Evolutionary conservation across 2,329 filamentous ascomycete species (phyloP).

Genomic region (Aspergillus niger): DNA sequence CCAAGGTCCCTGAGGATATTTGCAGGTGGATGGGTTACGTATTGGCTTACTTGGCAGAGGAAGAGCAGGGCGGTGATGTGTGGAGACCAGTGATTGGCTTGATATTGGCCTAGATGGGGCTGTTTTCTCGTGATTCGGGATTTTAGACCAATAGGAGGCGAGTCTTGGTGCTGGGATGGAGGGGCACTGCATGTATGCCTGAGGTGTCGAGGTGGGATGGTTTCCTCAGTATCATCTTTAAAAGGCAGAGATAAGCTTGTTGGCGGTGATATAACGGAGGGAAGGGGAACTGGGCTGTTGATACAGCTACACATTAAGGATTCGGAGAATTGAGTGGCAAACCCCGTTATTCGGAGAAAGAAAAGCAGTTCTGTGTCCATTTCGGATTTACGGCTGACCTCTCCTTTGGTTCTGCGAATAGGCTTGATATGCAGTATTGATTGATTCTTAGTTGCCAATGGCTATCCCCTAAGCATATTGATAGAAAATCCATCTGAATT

Average conservation of each 20-base stretch:
- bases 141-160: neutral
- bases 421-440: neutral
- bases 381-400: neutral
- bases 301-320: neutral
- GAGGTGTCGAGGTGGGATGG: neutral
- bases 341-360: neutral
- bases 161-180: neutral
- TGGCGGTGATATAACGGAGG: too few species aligned
- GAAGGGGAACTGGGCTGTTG: neutral
- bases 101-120: constrained; percentile 12
- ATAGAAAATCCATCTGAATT: neutral
- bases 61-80: neutral
- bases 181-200: neutral
- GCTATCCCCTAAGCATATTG: neutral
- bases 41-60: constrained; percentile 1
- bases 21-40: neutral
- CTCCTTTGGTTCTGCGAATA: neutral
- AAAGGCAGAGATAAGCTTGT: neutral
- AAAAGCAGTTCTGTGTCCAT: neutral
- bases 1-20: neutral
- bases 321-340: neutral
- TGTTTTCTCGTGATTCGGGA: constrained; percentile 12
- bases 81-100: constrained; percentile 12
- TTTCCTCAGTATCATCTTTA: neutral
- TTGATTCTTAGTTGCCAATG: neutral